Evolutionary conservation across 2,329 filamentous ascomycete genomes (phyloP), one percentile per base, ranked within the genome.

Genomic region (Aspergillus awamori): DNA sequence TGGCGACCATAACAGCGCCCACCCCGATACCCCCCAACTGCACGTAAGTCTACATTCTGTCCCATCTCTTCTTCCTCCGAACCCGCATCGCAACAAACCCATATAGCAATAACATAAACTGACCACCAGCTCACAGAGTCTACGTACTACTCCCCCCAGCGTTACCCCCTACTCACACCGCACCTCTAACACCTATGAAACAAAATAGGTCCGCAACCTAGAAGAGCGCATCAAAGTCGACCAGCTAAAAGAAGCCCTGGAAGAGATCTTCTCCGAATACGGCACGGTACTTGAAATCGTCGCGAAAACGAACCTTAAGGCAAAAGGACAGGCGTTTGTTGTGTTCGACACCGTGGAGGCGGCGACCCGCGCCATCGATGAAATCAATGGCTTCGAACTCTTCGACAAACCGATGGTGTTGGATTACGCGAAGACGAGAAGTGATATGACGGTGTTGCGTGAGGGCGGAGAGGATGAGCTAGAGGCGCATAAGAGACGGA

Each of bases 261-360:
- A 79, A 22, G 87, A 89, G 65, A 84, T 98, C 71, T 98, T 98
- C 80, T 88, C 88, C 65, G 91, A 96, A 77, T 97, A 95, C 77
- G 95, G 95, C 65, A 88, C 83, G 60, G 87, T 97, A 63, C 80
- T 96, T 69, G 93, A 97, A 65, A 86, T 97, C 55, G 86, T 96
- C 62, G 91, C 91, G 48, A 96, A 96, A 81, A 92, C 87, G 65
- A 97, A 96, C 76, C 79, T 98, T 30, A 93, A 91, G 75, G 91
- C 92, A 47, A 97, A 96, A 76, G 95, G 95, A 11, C 95, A 99
- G 79, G 95, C 95, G 0, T 99, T 99, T 74, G 81, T 99, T 53
- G 93, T 98, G 49, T 98, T 93, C 75, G 92, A 96, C 69, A 85
- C 83, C 63, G 81, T 89, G n/a, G 90, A 93, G 58, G 86, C 88